Conservation (phyloP, 345 rosid genomes). For the Trapa bicornis region DNA sequence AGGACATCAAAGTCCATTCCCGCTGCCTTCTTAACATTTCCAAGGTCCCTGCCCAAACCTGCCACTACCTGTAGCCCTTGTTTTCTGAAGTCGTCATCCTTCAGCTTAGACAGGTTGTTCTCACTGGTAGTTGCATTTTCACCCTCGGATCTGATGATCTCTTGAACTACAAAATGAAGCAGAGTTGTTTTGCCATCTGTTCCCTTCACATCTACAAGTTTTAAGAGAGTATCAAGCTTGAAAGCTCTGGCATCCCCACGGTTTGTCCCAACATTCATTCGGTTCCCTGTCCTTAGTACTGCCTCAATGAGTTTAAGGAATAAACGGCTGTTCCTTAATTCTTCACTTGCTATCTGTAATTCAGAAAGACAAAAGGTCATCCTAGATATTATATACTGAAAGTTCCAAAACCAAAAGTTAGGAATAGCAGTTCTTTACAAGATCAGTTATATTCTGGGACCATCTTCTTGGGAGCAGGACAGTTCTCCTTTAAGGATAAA, state of each 20-base stretch:
- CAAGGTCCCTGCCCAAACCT: slow-evolving; percentile 74
- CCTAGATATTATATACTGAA: not conserved
- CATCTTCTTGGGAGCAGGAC: not conserved
- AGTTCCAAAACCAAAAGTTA: not conserved
- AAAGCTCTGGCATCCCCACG: slow-evolving; percentile 96
- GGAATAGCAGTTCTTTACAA: not conserved
- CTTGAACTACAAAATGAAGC: slow-evolving; percentile 97
- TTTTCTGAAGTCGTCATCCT: slow-evolving; percentile 63
- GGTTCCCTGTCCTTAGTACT: slow-evolving; percentile 82
- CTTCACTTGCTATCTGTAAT: slow-evolving; percentile 74
- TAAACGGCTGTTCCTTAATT: slow-evolving; percentile 76
- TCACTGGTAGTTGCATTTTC: slow-evolving; percentile 22
- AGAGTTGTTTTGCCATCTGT: slow-evolving; percentile 93
- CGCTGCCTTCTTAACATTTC: slow-evolving; percentile 79
- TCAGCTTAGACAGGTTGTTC: slow-evolving; percentile 24
- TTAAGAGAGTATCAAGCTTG: slow-evolving; percentile 93
- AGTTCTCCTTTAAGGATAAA: not conserved
- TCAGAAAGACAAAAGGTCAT: not conserved
- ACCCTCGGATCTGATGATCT: slow-evolving; percentile 78
- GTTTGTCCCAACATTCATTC: slow-evolving; percentile 94
- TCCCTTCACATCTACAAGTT: slow-evolving; percentile 94
- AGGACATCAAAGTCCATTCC: slow-evolving; percentile 94
- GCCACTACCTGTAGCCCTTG: slow-evolving; percentile 86
- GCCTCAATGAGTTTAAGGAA: slow-evolving; percentile 95
- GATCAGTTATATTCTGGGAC: not conserved